Base-by-base conservation (phyloP, 2,329 filamentous ascomycete genomes). In the Aureobasidium sp. region DNA sequence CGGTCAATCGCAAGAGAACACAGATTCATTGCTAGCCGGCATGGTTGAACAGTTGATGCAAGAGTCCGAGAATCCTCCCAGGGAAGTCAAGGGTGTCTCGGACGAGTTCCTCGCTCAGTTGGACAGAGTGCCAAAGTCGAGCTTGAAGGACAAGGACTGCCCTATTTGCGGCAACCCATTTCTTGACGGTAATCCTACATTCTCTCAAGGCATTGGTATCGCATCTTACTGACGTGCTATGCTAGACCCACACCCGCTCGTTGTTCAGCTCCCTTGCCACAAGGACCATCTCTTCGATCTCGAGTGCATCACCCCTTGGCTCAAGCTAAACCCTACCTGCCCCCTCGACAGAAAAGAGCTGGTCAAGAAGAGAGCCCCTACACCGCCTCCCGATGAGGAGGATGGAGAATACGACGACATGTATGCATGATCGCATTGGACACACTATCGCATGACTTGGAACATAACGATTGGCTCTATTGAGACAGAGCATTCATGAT, bases 261-360 rank as follows among this genome's bases (percentile, higher is more conserved):
- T 87, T 39, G 84, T 87, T 49, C 78, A 79, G 31, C 71, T 87
- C 36, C 83, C 84, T 11, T 87, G 85, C 66, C 83, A 87, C 70
- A 76, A 80, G 17, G 80, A 80, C 41, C 85, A 87, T 70, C 68
- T 83, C 22, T 87, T 87, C 71, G 85, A 87, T 72, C 71, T 87
- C 29, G 84, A 87, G 67, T 87, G 85, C 71, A 83, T 87, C 64
- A 74, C 79, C 63, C 84, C 85, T 0, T 87, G 85, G 85, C 72
- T 87, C 65, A 80, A 85, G 66, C 75, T 87, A 61, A 82, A 85
- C 65, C 82, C 83, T 9, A 87, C 84, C 22, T 87, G 84, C 73
- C 84, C 84, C 20, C 75, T 87, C 52, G 84, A 87, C 69, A 78
- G 85, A 56, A 78, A 80, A 69, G 80, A 82, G 70, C 76, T 87